phyloP scores from a whole-genome alignment of 148 eudicot genomes.

The Vaccinium vitisidaea region DNA sequence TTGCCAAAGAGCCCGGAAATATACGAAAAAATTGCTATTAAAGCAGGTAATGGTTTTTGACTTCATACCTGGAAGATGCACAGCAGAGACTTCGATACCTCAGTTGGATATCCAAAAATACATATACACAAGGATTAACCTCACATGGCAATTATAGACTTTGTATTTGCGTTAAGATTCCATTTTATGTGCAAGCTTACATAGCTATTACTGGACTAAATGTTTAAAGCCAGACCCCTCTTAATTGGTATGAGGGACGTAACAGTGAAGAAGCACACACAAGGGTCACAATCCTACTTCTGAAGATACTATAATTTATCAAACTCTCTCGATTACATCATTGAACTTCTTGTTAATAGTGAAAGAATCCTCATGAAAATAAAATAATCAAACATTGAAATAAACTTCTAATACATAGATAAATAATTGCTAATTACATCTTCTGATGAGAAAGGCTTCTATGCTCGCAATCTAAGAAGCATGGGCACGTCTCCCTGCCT shows the following conservation, averaged over 20 bases:
- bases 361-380: not conserved
- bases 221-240: not conserved
- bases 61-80: not conserved
- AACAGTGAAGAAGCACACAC: not conserved
- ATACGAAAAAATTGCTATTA: not conserved
- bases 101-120: slow-evolving; percentile 4
- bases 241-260: not conserved
- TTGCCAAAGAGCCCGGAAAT: not conserved
- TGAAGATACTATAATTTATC: not conserved
- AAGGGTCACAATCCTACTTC: not conserved
- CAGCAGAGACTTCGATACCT: not conserved
- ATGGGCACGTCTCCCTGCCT: too few relatives aligned
- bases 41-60: slow-evolving; percentile 9
- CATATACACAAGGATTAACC: not conserved
- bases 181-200: not conserved
- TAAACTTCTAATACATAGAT: not conserved
- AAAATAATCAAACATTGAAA: not conserved
- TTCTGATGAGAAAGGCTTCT: too few relatives aligned
- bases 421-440: not conserved
- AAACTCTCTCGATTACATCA: not conserved
- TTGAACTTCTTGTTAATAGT: not conserved
- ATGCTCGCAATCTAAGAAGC: too few relatives aligned
- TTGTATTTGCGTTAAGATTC: not conserved
- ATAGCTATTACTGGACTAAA: slow-evolving; percentile 3
- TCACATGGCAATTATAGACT: not conserved